Base-by-base conservation (phyloP, 2,329 filamentous ascomycete species). In the Xylariaceae sp. region DNA sequence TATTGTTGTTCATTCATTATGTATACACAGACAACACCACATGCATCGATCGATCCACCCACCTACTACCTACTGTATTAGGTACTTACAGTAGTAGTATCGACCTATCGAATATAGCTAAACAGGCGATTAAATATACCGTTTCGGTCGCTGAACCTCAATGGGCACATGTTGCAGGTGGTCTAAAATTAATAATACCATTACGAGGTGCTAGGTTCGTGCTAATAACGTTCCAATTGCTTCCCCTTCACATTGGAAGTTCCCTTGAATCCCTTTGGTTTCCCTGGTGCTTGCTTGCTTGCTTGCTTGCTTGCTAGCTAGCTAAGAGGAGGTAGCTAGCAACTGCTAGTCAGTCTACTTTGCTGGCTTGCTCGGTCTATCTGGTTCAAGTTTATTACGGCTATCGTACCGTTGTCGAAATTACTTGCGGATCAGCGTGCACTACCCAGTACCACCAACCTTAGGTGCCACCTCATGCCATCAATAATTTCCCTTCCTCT, bases 401-500 rank as follows among this genome's bases (percentile, higher is more conserved):
- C 16, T 47, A 19, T 41, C 45, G 56, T 55, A 51, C 51, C 46
- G 40, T 16, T 47, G 28, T 55, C 14, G 46, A 58, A 58, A 50
- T 58, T 54, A 47, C 37, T 52, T 44, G 55, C 37, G 44, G 49
- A 47, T 40, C 44, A 14, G 43, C 26, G 36, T 29, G 21, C 17
- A 26, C 36, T 28, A 33, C 36, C 19, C 24, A 36, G 11, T 14
- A n/a, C 17, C 19, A 5, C 12, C 17, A 1, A 34, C 17, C 24
- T 34, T 50, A 41, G 31, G 31, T 46, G 24, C 48, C 36, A 56
- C 44, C 51, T 58, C 36, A 49, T 53, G 41, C 46, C 44, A 45
- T 60, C 40, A 17, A 53, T 51, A 37, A 39, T 52, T 61, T 48
- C 58, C 48, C 39, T 53, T 34, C 36, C 23, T 50, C 50, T 47